Conservation (phyloP, 352 stramenopile genomes). For the Phytophthora ramorum region DNA sequence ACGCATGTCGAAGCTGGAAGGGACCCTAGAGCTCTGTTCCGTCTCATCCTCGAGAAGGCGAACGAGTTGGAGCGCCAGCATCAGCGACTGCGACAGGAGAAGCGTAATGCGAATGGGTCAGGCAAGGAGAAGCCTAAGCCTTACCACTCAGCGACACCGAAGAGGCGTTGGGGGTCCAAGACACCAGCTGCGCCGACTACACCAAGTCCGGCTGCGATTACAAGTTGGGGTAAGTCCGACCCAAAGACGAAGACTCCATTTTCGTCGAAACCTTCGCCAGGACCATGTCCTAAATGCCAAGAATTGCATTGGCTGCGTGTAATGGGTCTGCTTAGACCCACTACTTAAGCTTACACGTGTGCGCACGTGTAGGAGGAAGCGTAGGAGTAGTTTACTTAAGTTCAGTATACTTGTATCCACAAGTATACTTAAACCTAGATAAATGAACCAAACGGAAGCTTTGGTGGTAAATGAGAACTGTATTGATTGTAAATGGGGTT, state of each 20-base stretch:
- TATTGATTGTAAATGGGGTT: too few relatives aligned
- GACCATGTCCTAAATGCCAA: background rate
- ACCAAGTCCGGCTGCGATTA: background rate
- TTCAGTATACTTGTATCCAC: too few relatives aligned
- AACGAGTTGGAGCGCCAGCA: conserved; percentile 7
- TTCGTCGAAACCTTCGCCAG: background rate
- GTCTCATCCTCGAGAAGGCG: conserved; percentile 11
- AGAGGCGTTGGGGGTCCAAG: background rate
- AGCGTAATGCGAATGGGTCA: background rate
- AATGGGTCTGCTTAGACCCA: too few relatives aligned
- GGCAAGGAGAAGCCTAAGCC: background rate
- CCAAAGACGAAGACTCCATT: background rate
- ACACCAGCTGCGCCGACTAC: background rate
- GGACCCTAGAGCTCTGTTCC: conserved; percentile 1
- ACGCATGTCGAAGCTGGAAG: background rate
- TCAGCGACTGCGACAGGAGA: background rate
- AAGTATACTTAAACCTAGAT: too few relatives aligned
- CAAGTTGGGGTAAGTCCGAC: background rate
- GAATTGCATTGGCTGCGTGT: background rate
- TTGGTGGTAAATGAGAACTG: too few relatives aligned
- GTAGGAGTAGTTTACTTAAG: too few relatives aligned
- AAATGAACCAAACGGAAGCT: too few relatives aligned
- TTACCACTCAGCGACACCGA: background rate
- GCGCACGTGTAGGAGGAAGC: too few relatives aligned
- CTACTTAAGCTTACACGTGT: too few relatives aligned